Base-by-base conservation (phyloP, 73 alveolate species). In the Paramecium biaurelia region DNA sequence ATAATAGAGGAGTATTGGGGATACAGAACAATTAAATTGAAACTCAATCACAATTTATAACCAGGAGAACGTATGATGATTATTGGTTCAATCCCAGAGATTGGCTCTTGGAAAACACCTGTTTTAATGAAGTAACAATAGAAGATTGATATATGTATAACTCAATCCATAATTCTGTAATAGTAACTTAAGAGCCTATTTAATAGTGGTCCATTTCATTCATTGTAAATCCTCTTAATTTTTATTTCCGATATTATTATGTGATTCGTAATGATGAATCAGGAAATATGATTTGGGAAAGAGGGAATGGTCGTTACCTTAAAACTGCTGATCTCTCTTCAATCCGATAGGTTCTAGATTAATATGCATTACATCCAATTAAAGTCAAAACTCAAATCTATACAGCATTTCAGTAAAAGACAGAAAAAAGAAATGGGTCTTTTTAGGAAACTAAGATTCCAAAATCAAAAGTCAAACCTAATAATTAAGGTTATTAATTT, bases 51-150 rank as follows among this genome's bases (percentile, higher is more conserved):
- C 90, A 79, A 79, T 79, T 24, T 79, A 34, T 24, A 32, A 12
- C 90, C 43, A 2, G 56, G 56, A 23, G 76, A 79, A 24, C 8
- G 70, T 1, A 79, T 79, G 90, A 43, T 43, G 70, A 47, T 79
- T 9, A 79, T 79, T 2, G 90, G 90, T 42, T 79, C 90, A 43
- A 47, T 43, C 10, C 76, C 90, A 21, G 70, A 79, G 34, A 30
- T 79, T 38, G 90, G 90, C 4, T 23, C 76, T 24, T 79, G 90
- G 90, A 41, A 79, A 79, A 41, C 72, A 23, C 90, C 90, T 79
- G 74, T 79, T 10, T 10, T 43, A 47, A 79, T 79, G 90, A 79
- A 79, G 12, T 23, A 32, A 35, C 32, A 72, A 37, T 37, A 72
- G 45, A 72, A 79, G 56, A 79, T 47, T 43, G 74, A 79, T 79